These are phyloP conservation scores for Puccinia horiana DNA, from an alignment of 1,284 basidiomycete species.

Conservation along the genomic window DNA sequence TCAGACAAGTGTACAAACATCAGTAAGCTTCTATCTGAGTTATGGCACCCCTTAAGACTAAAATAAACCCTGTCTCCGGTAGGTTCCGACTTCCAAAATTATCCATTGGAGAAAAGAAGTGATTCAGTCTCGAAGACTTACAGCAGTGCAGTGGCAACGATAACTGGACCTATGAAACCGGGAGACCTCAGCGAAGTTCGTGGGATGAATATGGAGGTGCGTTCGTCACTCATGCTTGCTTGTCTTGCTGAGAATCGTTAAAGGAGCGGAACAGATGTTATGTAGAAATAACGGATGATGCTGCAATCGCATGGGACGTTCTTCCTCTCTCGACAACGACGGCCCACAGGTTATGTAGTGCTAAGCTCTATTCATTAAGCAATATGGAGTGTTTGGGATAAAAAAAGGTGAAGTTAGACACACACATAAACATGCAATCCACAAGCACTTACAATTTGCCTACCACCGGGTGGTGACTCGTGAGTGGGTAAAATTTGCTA, in stretches of 20 bases:
- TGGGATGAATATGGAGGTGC: constrained; percentile 34
- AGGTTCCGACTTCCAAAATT: neutral
- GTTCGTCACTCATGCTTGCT: neutral
- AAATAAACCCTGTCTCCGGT: neutral
- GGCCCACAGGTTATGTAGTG: neutral
- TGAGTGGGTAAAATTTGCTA: neutral
- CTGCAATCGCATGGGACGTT: neutral
- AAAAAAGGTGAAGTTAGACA: neutral
- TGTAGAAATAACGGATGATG: neutral
- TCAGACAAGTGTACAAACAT: neutral
- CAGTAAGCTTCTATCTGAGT: neutral
- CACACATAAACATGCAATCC: neutral
- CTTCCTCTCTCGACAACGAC: constrained; percentile 4
- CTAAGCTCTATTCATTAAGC: neutral
- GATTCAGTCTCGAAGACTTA: constrained; percentile 1
- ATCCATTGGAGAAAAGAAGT: neutral
- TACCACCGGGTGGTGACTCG: neutral
- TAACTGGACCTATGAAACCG: constrained; percentile 37
- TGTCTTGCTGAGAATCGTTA: neutral
- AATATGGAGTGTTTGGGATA: neutral
- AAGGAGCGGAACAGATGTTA: neutral
- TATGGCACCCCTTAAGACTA: neutral
- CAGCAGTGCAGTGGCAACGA: constrained; percentile 30
- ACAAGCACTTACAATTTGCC: neutral
- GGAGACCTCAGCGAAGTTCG: constrained; percentile 38